A percentile compares a stretch with the other conserved stretches of the same genome.
Conservation (phyloP, 306 rosid genomes). For the Calophaca sinica region DNA sequence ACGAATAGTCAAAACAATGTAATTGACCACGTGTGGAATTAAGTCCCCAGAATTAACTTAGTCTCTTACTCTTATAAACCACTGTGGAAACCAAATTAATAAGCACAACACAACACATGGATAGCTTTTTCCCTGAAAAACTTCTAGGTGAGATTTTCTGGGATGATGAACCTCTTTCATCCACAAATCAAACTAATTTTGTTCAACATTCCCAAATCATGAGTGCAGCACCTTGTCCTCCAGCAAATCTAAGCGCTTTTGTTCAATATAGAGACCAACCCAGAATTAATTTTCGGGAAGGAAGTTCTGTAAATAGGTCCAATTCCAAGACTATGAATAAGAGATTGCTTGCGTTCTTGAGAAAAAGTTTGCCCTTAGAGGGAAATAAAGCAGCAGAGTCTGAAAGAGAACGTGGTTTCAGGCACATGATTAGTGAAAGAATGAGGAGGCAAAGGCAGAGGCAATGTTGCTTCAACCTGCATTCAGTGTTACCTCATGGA, state of each 20-base stretch:
- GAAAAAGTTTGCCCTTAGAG: conserved; percentile 32
- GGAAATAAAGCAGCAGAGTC: conserved; percentile 9
- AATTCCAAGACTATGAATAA: conserved; percentile 46
- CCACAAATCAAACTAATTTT: conserved; percentile 41
- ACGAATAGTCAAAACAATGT: conserved; percentile 29
- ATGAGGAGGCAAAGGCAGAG: conserved; percentile 75
- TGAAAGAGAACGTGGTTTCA: conserved; percentile 55
- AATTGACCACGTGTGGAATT: conserved; percentile 70
- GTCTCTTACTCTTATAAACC: too few species aligned
- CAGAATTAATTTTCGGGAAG: conserved; percentile 5
- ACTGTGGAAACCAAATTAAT: too few species aligned
- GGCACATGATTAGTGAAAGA: conserved; percentile 79
- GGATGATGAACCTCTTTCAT: conserved; percentile 41
- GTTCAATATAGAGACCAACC: conserved; percentile 50
- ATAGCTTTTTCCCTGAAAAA: conserved; percentile 43
- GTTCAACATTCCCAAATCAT: conserved; percentile 10
- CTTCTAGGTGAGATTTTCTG: conserved; percentile 57
- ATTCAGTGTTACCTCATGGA: conserved; percentile 70
- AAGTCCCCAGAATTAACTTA: too few species aligned
- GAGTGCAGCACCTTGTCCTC: conserved; percentile 24
- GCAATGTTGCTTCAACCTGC: conserved; percentile 58
- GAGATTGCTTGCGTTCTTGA: conserved; percentile 57
- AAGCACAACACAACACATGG: conserved; percentile 38
- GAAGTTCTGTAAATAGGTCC: background rate
- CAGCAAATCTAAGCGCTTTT: conserved; percentile 54